phyloP scores from a whole-genome alignment of 257 asterid species.

The Nicotiana benthamiana region DNA sequence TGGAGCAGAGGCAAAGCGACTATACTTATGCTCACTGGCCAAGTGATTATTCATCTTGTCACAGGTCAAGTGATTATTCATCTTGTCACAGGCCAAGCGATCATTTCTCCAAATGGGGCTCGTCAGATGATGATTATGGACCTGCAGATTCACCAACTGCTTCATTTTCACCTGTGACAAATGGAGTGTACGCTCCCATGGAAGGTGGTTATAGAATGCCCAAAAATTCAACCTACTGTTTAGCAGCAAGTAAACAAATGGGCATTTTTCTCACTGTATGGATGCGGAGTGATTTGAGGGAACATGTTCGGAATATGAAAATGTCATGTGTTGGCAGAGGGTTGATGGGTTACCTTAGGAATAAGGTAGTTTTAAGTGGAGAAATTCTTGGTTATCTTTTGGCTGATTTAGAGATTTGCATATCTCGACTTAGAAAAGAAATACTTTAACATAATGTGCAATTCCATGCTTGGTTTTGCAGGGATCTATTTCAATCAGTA shows the following conservation, averaged over 20 bases:
- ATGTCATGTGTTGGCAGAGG: constrained; percentile 29
- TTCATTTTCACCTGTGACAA: constrained; percentile 35
- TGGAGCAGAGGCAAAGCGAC: constrained; percentile 51
- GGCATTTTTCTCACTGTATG: constrained; percentile 25
- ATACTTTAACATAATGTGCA: not conserved
- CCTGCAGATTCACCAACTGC: constrained; percentile 42
- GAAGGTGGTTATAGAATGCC: constrained; percentile 48
- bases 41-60: constrained; percentile 66
- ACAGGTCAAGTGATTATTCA: constrained; percentile 78
- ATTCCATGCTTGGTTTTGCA: constrained; percentile 2
- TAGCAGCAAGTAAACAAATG: constrained; percentile 28
- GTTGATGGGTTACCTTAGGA: constrained; percentile 27
- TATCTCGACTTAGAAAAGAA: not conserved
- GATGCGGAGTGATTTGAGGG: constrained; percentile 18
- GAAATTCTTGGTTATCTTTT: not conserved
- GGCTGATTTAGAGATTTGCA: not conserved
- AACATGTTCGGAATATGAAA: constrained; percentile 14
- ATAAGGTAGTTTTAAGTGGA: constrained; percentile 12
- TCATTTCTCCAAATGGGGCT: constrained; percentile 60
- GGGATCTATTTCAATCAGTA: constrained; percentile 31
- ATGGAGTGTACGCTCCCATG: constrained; percentile 24
- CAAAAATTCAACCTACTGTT: constrained; percentile 16
- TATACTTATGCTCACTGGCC: constrained; percentile 53
- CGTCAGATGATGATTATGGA: constrained; percentile 56
- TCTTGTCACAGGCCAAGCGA: constrained; percentile 89